phyloP scores from a whole-genome alignment of 176 grass and related monocot genomes.

The Oryza meridionalis region DNA sequence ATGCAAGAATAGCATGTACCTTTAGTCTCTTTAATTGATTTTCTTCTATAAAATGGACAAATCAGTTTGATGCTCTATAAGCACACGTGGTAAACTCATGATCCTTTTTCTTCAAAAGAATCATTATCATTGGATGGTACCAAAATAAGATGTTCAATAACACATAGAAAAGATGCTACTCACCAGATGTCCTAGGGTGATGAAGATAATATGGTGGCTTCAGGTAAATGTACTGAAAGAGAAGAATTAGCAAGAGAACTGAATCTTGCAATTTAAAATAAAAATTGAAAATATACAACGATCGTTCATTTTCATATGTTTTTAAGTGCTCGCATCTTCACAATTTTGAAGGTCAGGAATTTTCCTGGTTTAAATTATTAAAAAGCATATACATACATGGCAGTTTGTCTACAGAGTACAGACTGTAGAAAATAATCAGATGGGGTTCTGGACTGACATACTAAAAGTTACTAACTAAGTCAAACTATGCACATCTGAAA shows the following conservation, averaged over 20 bases:
- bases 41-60: neutral
- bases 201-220: conserved; percentile 10
- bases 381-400: neutral
- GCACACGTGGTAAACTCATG: neutral
- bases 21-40: neutral
- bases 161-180: neutral
- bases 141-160: neutral
- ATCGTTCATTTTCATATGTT: neutral
- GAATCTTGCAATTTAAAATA: neutral
- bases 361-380: neutral
- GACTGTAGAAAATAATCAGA: neutral
- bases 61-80: neutral
- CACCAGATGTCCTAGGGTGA: neutral
- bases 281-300: neutral
- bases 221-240: neutral
- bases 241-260: conserved; percentile 11
- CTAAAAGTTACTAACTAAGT: neutral
- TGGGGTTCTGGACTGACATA: neutral
- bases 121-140: neutral
- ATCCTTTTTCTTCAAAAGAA: neutral
- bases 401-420: neutral
- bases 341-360: neutral
- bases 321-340: neutral
- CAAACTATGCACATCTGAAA: conserved; percentile 14
- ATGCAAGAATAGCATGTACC: neutral